phyloP scores from a whole-genome alignment of 2,329 filamentous ascomycete species.

The Epichloe baconii region DNA sequence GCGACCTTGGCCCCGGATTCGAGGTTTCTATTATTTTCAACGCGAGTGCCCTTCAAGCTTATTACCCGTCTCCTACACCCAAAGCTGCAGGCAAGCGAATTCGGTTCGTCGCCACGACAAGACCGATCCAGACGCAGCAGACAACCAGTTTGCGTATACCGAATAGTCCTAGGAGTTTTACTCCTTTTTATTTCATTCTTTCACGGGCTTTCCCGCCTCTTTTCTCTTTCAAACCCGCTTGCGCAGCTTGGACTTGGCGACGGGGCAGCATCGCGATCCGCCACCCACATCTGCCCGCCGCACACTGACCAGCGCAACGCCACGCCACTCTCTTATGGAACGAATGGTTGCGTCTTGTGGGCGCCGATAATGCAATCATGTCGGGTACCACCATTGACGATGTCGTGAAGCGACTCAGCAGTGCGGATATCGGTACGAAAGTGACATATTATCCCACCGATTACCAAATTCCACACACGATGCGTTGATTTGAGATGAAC shows the following conservation, averaged over 20 bases:
- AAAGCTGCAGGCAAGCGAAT: constrained; percentile 7
- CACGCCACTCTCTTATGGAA: constrained; percentile 22
- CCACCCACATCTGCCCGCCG: constrained; percentile 2
- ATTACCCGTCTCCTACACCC: constrained; percentile 1
- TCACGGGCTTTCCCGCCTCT: background rate
- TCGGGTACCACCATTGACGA: constrained; percentile 48
- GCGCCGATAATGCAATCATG: constrained; percentile 42
- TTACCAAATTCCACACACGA: background rate
- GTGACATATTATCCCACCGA: background rate
- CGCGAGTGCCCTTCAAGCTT: constrained; percentile 12
- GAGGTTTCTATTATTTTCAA: constrained; percentile 27
- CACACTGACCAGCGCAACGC: constrained; percentile 9
- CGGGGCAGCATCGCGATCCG: constrained; percentile 12
- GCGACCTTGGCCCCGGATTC: constrained; percentile 25
- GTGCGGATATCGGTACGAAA: constrained; percentile 38
- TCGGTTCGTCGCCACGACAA: constrained; percentile 1
- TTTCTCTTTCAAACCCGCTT: background rate
- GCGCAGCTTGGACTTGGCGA: constrained; percentile 6
- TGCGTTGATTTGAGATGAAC: background rate
- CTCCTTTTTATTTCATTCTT: background rate
- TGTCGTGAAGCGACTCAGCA: constrained; percentile 46
- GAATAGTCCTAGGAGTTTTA: background rate
- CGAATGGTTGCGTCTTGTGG: constrained; percentile 19
- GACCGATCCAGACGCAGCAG: constrained; percentile 2
- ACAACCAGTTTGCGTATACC: background rate